Percentiles rank a stretch among this genome's conserved stretches.
Evolutionary conservation across 768 basidiomycete genomes (phyloP).

Genomic region (Lactarius deliciosus): DNA sequence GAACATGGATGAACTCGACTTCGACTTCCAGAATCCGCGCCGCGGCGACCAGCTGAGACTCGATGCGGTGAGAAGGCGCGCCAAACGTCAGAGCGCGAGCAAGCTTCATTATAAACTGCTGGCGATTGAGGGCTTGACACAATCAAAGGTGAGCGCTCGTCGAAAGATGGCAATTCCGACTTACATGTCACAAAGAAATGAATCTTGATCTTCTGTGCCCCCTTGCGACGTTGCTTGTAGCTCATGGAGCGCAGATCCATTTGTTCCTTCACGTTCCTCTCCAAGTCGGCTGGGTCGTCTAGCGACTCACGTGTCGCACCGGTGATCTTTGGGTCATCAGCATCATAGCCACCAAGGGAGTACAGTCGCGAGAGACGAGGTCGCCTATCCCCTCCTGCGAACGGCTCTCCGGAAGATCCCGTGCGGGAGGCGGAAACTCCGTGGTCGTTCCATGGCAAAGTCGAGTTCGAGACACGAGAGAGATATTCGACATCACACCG

Average conservation of each 20-base stretch:
- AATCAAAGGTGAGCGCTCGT: slow-evolving; percentile 6
- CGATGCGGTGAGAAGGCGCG: slow-evolving; percentile 88
- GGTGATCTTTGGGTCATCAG: slow-evolving; percentile 69
- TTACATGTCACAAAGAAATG: slow-evolving; percentile 68
- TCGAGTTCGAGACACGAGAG: slow-evolving; percentile 10
- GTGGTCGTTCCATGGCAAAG: neutral
- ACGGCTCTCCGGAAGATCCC: slow-evolving; percentile 4
- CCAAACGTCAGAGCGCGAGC: slow-evolving; percentile 85
- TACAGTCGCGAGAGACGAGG: slow-evolving; percentile 9
- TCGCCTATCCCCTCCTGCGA: slow-evolving; percentile 1
- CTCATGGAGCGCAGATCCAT: slow-evolving; percentile 53
- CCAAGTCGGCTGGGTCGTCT: slow-evolving; percentile 57
- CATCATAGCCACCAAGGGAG: slow-evolving; percentile 41
- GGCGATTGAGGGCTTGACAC: slow-evolving; percentile 66
- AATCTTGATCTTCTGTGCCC: slow-evolving; percentile 48
- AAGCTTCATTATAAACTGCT: slow-evolving; percentile 82
- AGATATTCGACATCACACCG: slow-evolving; percentile 23
- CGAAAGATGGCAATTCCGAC: slow-evolving; percentile 26
- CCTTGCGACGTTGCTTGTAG: slow-evolving; percentile 59
- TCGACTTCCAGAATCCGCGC: slow-evolving; percentile 86
- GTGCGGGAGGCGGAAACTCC: neutral
- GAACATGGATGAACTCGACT: slow-evolving; percentile 84
- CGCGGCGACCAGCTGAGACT: slow-evolving; percentile 76
- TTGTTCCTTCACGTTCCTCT: slow-evolving; percentile 43
- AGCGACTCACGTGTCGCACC: slow-evolving; percentile 49